These are phyloP conservation scores for Shiraia sp. DNA, from an alignment of 2,329 filamentous ascomycete species.

Conservation along the genomic window DNA sequence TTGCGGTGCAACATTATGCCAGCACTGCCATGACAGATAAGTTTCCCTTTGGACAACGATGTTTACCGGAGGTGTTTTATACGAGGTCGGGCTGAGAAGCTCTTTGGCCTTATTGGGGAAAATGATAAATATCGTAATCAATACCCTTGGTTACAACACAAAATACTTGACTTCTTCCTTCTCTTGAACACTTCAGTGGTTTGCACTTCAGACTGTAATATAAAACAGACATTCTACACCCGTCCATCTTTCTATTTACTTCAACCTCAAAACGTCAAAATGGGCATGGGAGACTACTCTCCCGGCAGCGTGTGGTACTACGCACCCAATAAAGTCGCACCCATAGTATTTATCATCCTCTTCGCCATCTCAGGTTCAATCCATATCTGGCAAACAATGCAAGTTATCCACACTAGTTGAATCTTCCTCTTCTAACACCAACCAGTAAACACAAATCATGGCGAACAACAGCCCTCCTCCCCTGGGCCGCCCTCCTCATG, in stretches of 20 bases:
- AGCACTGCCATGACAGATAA: too few species aligned
- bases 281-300: conserved; percentile 40
- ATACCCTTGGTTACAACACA: too few species aligned
- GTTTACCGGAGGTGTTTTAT: too few species aligned
- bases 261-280: conserved; percentile 12
- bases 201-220: too few species aligned
- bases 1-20: too few species aligned
- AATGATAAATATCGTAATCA: too few species aligned
- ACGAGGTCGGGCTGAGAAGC: too few species aligned
- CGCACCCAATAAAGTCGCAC: conserved; percentile 58
- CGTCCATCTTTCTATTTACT: neutral
- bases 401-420: conserved; percentile 27
- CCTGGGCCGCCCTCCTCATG: conserved; percentile 60
- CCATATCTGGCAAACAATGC: conserved; percentile 63
- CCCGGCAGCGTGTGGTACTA: conserved; percentile 49
- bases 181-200: too few species aligned
- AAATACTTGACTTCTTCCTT: too few species aligned
- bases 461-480: conserved; percentile 59
- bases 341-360: conserved; percentile 57
- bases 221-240: too few species aligned
- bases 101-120: too few species aligned
- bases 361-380: conserved; percentile 52
- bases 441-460: conserved; percentile 60
- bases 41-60: too few species aligned
- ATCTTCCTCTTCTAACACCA: neutral